These are phyloP conservation scores for Circinella umbellata DNA, from an alignment of 371 early-diverging fungal species.

Conservation along the genomic window DNA sequence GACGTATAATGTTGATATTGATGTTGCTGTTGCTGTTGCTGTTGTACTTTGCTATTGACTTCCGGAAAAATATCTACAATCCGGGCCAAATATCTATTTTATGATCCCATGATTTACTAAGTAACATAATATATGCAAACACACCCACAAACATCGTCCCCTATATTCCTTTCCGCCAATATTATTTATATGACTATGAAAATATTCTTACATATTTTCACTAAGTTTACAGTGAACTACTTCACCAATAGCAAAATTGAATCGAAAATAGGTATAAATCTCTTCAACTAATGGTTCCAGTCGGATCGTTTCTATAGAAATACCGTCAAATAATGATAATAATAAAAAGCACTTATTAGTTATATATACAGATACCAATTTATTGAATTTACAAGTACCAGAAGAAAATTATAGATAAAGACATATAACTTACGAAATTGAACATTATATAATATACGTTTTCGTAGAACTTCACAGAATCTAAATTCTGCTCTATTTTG, in stretches of 20 bases:
- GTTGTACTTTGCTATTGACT: conserved; percentile 2
- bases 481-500: conserved; percentile 56
- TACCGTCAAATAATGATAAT: too few species aligned
- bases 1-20: conserved; percentile 7
- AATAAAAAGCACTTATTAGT: too few species aligned
- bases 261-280: conserved; percentile 44
- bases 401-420: background rate
- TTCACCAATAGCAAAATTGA: conserved; percentile 47
- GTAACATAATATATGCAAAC: background rate
- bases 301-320: conserved; percentile 43
- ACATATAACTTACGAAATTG: conserved; percentile 67
- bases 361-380: background rate
- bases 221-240: conserved; percentile 45
- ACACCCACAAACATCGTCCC: background rate
- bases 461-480: conserved; percentile 67
- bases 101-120: background rate
- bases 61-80: conserved; percentile 36
- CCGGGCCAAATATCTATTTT: conserved; percentile 35
- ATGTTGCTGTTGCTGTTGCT: background rate
- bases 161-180: background rate
- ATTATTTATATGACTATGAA: background rate
- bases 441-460: conserved; percentile 61
- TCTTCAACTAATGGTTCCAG: conserved; percentile 56
- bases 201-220: conserved; percentile 30
- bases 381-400: too few species aligned